phyloP scores from a whole-genome alignment of 2,329 filamentous ascomycete genomes.

The Fusarium longipes region DNA sequence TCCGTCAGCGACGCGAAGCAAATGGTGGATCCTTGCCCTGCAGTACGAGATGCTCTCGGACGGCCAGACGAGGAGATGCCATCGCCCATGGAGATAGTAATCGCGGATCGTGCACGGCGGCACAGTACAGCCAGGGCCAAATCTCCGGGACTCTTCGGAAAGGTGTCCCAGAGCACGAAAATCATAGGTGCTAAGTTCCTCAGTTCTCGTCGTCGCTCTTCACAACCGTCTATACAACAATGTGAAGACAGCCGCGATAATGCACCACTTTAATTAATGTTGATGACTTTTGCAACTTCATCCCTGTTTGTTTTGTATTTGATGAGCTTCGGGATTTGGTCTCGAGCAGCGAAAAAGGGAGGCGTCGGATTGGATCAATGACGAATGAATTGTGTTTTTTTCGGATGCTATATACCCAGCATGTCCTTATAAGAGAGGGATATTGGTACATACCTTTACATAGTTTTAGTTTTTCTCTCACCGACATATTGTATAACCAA shows the following conservation, averaged over 20 bases:
- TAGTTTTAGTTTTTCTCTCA: conserved; percentile 8
- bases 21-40: conserved; percentile 54
- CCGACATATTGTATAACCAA: conserved; percentile 18
- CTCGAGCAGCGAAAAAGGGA: conserved; percentile 28
- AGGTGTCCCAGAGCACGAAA: conserved; percentile 41
- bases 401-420: conserved; percentile 40
- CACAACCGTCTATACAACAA: conserved; percentile 49
- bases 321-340: conserved; percentile 21
- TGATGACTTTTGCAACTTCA: conserved; percentile 18
- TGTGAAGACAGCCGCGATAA: conserved; percentile 42
- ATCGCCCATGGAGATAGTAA: conserved; percentile 32
- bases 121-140: conserved; percentile 35
- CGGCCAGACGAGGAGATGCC: conserved; percentile 40
- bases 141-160: conserved; percentile 39
- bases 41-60: conserved; percentile 34
- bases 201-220: conserved; percentile 47
- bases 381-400: conserved; percentile 28
- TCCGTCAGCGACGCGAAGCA: conserved; percentile 59
- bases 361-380: conserved; percentile 39
- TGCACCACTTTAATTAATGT: conserved; percentile 33
- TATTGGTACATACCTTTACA: conserved; percentile 41
- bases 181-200: conserved; percentile 44
- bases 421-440: conserved; percentile 26
- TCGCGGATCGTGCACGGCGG: conserved; percentile 25
- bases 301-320: conserved; percentile 23